A percentile compares a stretch with the other conserved stretches of the same genome.
Conservation (phyloP, 2,329 filamentous ascomycete species). For the Escovopsis sp. region DNA sequence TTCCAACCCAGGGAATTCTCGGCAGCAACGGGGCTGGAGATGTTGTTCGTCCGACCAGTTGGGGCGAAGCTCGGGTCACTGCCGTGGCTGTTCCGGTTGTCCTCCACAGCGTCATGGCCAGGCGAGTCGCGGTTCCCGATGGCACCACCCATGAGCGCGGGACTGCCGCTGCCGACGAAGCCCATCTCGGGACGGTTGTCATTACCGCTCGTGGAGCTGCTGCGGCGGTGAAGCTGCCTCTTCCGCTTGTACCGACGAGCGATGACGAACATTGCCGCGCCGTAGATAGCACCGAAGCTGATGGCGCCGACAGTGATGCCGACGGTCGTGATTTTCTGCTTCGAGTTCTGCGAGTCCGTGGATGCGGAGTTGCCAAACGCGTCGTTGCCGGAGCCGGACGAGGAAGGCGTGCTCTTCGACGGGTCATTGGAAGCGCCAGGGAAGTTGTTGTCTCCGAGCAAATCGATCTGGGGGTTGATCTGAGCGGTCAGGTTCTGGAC, state of each 20-base stretch:
- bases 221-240: slow-evolving; percentile 60
- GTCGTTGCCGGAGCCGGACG: slow-evolving; percentile 15
- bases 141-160: slow-evolving; percentile 57
- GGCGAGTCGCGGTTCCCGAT: slow-evolving; percentile 42
- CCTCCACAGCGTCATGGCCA: slow-evolving; percentile 35
- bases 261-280: slow-evolving; percentile 86
- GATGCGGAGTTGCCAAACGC: slow-evolving; percentile 27
- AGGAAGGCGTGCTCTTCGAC: not conserved
- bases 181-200: slow-evolving; percentile 36
- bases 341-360: slow-evolving; percentile 38
- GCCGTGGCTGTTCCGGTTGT: slow-evolving; percentile 43
- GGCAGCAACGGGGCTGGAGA: slow-evolving; percentile 79
- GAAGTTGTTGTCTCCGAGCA: slow-evolving; percentile 23
- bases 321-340: slow-evolving; percentile 46
- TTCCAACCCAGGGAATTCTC: slow-evolving; percentile 97
- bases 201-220: slow-evolving; percentile 52
- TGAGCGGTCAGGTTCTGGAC: slow-evolving; percentile 59
- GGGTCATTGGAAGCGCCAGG: slow-evolving; percentile 16
- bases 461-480: slow-evolving; percentile 64
- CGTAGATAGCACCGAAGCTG: slow-evolving; percentile 70
- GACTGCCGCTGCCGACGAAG: slow-evolving; percentile 34
- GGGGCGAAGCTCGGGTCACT: slow-evolving; percentile 46
- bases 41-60: slow-evolving; percentile 47
- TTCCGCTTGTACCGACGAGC: slow-evolving; percentile 83
- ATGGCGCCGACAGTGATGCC: slow-evolving; percentile 66